Conservation (phyloP, 106 monocot genomes). For the Apostasia shenzhenica region DNA sequence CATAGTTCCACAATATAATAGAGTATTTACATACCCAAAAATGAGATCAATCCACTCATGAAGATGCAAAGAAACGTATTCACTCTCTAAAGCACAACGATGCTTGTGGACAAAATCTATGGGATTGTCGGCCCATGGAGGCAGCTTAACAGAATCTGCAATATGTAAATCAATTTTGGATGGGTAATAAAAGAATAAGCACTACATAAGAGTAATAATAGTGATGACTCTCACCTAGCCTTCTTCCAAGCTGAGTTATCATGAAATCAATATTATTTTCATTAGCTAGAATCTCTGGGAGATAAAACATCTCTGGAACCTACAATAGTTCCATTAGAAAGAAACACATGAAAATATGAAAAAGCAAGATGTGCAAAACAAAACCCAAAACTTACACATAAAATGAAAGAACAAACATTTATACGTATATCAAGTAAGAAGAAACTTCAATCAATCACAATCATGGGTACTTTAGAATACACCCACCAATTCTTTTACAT, state of each 20-base stretch:
- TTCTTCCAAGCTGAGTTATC: constrained; percentile 67
- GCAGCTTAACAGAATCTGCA: constrained; percentile 81
- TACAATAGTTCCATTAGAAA: constrained; percentile 13
- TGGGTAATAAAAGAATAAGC: background rate
- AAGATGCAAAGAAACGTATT: constrained; percentile 89
- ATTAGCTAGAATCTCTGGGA: constrained; percentile 80
- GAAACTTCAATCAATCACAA: background rate
- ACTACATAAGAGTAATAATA: background rate
- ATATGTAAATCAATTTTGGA: constrained; percentile 4
- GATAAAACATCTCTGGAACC: constrained; percentile 98
- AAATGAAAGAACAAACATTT: background rate
- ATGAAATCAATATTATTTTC: constrained; percentile 68
- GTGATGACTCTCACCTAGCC: constrained; percentile 38
- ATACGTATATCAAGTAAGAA: background rate
- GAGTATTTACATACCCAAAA: constrained; percentile 71
- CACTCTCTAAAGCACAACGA: constrained; percentile 92
- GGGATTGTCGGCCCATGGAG: constrained; percentile 84
- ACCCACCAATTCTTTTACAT: constrained; percentile 95
- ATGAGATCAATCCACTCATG: constrained; percentile 99
- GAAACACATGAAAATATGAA: background rate
- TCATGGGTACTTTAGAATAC: background rate
- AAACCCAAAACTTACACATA: background rate
- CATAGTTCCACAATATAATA: no score
- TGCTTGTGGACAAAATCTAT: constrained; percentile 96
- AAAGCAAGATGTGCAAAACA: background rate